phyloP scores from a whole-genome alignment of 371 early-diverging fungal genomes.

The Circinella umbellata region DNA sequence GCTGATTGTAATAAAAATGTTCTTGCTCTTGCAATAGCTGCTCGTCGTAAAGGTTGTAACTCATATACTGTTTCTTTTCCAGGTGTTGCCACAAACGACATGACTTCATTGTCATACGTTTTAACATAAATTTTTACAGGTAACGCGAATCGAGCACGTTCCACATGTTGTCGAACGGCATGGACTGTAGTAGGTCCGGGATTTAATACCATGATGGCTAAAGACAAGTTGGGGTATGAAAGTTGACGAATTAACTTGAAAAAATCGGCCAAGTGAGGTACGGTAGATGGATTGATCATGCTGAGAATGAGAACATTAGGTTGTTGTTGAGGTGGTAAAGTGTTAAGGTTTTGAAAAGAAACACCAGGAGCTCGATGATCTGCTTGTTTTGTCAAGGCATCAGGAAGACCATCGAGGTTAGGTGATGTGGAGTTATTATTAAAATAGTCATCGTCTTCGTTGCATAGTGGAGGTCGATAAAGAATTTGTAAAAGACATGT shows the following conservation, averaged over 20 bases:
- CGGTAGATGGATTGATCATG: conserved; percentile 16
- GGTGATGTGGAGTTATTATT: not conserved
- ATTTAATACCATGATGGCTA: conserved; percentile 22
- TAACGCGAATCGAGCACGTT: conserved; percentile 18
- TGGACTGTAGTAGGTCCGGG: conserved; percentile 22
- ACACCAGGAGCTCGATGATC: conserved; percentile 4
- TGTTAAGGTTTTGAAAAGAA: conserved; percentile 17
- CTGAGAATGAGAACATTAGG: conserved; percentile 16
- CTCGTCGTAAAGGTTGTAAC: conserved; percentile 49
- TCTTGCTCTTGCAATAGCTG: conserved; percentile 55
- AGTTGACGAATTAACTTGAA: conserved; percentile 14
- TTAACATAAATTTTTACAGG: conserved; percentile 35
- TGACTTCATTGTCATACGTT: conserved; percentile 27
- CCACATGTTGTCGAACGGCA: conserved; percentile 20
- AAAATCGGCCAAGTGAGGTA: conserved; percentile 13
- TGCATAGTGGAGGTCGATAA: not conserved
- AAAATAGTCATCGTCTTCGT: not conserved
- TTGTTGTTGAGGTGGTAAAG: not conserved
- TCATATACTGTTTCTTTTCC: conserved; percentile 38
- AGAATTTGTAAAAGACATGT: conserved; percentile 2
- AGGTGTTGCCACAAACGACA: conserved; percentile 14
- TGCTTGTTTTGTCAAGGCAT: not conserved
- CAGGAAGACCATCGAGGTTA: conserved; percentile 11
- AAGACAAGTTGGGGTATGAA: conserved; percentile 14
- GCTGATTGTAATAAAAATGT: conserved; percentile 57